Base-by-base conservation (phyloP, 2,329 filamentous ascomycete genomes). In the Fusarium sp. region DNA sequence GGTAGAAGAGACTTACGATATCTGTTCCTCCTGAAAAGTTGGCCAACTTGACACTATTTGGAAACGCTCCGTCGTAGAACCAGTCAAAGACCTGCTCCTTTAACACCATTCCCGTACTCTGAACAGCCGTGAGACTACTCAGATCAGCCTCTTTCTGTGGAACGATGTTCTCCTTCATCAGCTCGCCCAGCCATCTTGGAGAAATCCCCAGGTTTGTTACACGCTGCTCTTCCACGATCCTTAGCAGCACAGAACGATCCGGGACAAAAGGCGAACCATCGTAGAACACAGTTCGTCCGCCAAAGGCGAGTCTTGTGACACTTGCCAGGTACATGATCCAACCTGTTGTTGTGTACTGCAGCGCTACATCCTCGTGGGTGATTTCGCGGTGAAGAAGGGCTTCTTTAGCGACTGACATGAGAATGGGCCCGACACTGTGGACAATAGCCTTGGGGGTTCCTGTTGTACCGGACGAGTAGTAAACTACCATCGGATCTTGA, bases 241-340 rank as follows among this genome's bases (percentile, higher is more conserved):
- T 85, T 31, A 94, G 80, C 70, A 94, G 88, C 6, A 87, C 84
- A 19, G 81, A 84, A 2, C 88, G 80, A 65, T 92, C 88, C 0
- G 93, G 93, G 45, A 89, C 80, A 78, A 97, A 94, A 0, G 93
- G 93, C 10, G 90, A 93, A 5, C 93, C 94, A 75, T 97, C 93
- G 76, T 97, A 97, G n/a, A 95, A 82, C 3, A 97, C 79, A 2
- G 86, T 82, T 7, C 88, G 84, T 0, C 84, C 83, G 9, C 92
- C 92, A 39, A 84, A 80, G 2, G 91, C 72, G 9, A 95, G 82
- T 6, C 84, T 82, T 21, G 84, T 82, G 0, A 93, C 82, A 38
- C 85, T 87, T 4, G 84, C 80, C 10, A 94, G 81, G 76, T 95
- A 96, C 93, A 97, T 97, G 79, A 97, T 96, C 93, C 93, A 97